Evolutionary conservation across 371 early-diverging fungal species (phyloP).

Genomic region (Saksenaea vasiformis): DNA sequence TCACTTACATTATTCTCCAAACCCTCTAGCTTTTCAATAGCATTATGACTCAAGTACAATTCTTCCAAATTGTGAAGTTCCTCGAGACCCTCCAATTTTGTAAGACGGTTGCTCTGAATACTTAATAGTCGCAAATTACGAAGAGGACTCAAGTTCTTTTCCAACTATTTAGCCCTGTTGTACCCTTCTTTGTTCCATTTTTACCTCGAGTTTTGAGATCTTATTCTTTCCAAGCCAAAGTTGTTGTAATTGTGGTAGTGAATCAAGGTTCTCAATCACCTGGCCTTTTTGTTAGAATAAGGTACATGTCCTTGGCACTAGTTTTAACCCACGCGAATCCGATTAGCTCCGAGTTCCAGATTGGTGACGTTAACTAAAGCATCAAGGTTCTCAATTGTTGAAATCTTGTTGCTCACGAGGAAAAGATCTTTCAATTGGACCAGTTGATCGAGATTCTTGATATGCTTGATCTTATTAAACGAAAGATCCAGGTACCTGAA

Average conservation of each 20-base stretch:
- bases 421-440: constrained; percentile 65
- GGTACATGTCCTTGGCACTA: background rate
- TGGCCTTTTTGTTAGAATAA: constrained; percentile 19
- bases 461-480: constrained; percentile 85
- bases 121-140: constrained; percentile 76
- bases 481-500: constrained; percentile 84
- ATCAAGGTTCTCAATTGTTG: constrained; percentile 74
- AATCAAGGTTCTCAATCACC: constrained; percentile 82
- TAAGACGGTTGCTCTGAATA: constrained; percentile 86
- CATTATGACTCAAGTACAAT: constrained; percentile 87
- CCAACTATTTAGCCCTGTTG: background rate
- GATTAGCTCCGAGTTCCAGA: constrained; percentile 94
- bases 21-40: constrained; percentile 74
- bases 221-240: constrained; percentile 98
- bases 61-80: constrained; percentile 76
- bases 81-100: constrained; percentile 75
- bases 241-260: constrained; percentile 77
- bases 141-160: constrained; percentile 39
- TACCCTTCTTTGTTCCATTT: background rate
- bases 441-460: constrained; percentile 65
- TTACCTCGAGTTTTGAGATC: constrained; percentile 78
- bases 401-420: constrained; percentile 86
- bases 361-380: constrained; percentile 68
- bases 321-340: constrained; percentile 68
- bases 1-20: constrained; percentile 69